Base-by-base conservation (phyloP, 2,329 filamentous ascomycete genomes). In the Penicillium sp. region DNA sequence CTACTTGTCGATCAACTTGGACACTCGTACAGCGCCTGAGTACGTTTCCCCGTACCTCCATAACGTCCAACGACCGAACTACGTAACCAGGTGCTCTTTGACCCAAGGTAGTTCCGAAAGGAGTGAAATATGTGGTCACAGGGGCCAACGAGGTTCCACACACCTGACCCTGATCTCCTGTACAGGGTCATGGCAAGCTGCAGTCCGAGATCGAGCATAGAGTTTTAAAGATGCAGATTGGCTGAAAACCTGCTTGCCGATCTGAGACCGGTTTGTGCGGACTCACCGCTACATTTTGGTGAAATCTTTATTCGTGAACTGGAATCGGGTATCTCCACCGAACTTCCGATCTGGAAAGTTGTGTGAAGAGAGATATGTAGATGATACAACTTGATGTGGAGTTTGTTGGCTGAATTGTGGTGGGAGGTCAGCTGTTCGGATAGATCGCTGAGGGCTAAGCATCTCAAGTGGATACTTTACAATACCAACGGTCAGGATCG, bases 241-340 rank as follows among this genome's bases (percentile, higher is more conserved):
- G n/a, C 13, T 19, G 25, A 57, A 57, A 57, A 57, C 50, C 54
- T 57, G 54, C 43, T 53, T 53, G 44, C 39, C 39, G 57, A 56
- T 51, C 49, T 46, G 57, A 56, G 45, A 53, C 57, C 47, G 9
- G 27, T 27, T 49, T 14, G 43, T 27, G 35, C 10, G 42, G 11
- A 21, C 50, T 56, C 57, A 59, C 57, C 57, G 57, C 57, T 53
- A 59, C 37, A 59, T 58, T 53, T 26, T 52, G 16, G 52, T 57
- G 44, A 57, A 53, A 53, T 35, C n/a, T 23, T 19, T 37, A 21
- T 47, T 33, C n/a, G 19, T 39, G 29, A 26, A 19, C 21, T 39
- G 23, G 44, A 29, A 43, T 46, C 29, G 33, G 27, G 21, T 27
- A 35, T 44, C 31, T 43, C 31, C 26, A 33, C 44, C 19, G 50